Conservation (phyloP, 805 yeast genomes). For the Yamadazyma endophytica region DNA sequence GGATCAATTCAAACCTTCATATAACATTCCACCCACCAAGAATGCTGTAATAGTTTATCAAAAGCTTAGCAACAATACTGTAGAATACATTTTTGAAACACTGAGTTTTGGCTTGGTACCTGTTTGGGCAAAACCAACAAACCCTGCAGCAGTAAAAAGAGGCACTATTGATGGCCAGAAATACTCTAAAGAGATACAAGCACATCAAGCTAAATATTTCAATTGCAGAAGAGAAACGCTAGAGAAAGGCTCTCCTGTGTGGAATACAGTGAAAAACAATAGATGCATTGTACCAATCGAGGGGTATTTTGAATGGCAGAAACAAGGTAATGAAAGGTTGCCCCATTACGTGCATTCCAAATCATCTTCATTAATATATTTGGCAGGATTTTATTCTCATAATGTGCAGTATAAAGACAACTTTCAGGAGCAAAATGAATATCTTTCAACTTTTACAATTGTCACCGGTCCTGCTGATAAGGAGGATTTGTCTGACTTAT, state of each 20-base stretch:
- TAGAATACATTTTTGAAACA: constrained; percentile 31
- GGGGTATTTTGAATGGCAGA: constrained; percentile 86
- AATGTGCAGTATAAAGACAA: constrained; percentile 23
- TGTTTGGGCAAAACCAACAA: constrained; percentile 50
- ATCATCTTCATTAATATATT: constrained; percentile 50
- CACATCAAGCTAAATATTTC: constrained; percentile 49
- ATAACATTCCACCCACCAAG: constrained; percentile 62
- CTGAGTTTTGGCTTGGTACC: constrained; percentile 87
- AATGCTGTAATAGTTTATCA: constrained; percentile 39
- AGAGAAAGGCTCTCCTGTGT: constrained; percentile 42
- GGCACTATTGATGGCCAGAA: constrained; percentile 12
- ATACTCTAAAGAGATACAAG: constrained; percentile 28
- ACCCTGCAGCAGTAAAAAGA: constrained; percentile 19
- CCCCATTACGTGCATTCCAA: constrained; percentile 66
- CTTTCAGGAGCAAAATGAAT: constrained; percentile 11
- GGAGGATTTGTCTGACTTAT: constrained; percentile 44
- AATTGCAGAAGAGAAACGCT: constrained; percentile 73
- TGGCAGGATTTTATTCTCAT: constrained; percentile 51
- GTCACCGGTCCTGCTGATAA: constrained; percentile 63
- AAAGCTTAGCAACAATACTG: constrained; percentile 4
- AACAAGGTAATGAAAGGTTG: constrained; percentile 34
- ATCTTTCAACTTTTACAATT: constrained; percentile 56
- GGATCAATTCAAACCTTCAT: constrained; percentile 31
- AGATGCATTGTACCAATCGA: constrained; percentile 76
- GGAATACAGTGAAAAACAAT: constrained; percentile 49